These are phyloP conservation scores for Plasmodium falciparum DNA, from an alignment of 169 alveolate species.

Conservation along the genomic window DNA sequence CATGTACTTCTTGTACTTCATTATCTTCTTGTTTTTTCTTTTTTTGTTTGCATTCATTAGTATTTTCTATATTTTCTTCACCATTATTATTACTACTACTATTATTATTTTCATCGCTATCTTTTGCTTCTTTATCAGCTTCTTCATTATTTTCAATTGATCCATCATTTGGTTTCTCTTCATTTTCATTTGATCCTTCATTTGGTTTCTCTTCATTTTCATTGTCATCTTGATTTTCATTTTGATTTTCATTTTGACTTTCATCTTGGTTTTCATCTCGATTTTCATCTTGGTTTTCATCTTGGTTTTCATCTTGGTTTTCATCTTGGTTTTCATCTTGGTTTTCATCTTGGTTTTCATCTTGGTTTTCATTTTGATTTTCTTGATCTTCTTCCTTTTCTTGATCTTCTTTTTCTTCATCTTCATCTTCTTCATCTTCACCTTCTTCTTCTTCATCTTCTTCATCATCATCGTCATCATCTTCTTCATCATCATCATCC, in stretches of 20 bases:
- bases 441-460: slow-evolving; percentile 22
- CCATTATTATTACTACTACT: slow-evolving; percentile 1
- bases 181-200: background rate
- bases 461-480: slow-evolving; percentile 25
- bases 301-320: background rate
- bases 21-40: background rate
- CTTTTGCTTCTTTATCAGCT: slow-evolving; percentile 23
- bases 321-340: background rate
- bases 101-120: background rate
- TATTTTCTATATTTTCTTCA: background rate
- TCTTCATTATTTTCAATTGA: background rate
- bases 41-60: background rate
- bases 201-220: background rate
- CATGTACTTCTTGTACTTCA: slow-evolving; percentile 19
- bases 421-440: background rate
- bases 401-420: slow-evolving; percentile 7
- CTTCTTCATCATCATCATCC: slow-evolving; percentile 12
- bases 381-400: slow-evolving; percentile 6
- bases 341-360: slow-evolving; percentile 3
- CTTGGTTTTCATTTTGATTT: background rate
- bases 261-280: slow-evolving; percentile 3
- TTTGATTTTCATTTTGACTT: slow-evolving; percentile 1
- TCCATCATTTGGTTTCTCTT: slow-evolving; percentile 7
- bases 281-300: background rate
- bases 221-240: background rate